Conservation (phyloP, 257 asterid genomes). For the Mitragyna speciosa region DNA sequence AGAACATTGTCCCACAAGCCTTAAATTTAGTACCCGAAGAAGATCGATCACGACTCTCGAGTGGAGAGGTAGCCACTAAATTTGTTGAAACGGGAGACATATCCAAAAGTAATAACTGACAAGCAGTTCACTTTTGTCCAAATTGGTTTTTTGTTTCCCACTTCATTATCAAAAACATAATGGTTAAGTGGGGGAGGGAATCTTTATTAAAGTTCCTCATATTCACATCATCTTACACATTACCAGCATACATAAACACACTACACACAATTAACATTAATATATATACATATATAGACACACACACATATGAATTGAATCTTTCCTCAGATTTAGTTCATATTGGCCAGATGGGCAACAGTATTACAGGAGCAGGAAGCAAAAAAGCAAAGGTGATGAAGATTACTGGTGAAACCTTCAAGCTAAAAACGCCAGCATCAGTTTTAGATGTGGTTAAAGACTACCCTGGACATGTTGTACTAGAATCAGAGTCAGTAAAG, state of each 20-base stretch:
- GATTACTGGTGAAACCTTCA: conserved; percentile 57
- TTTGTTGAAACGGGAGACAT: background rate
- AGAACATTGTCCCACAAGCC: conserved; percentile 10
- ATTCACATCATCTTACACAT: conserved; percentile 21
- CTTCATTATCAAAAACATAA: conserved; percentile 20
- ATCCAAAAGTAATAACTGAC: background rate
- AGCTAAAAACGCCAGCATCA: conserved; percentile 46
- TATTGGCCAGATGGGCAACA: conserved; percentile 55
- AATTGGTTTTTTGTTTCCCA: conserved; percentile 19
- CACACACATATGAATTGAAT: background rate
- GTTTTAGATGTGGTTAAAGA: conserved; percentile 55
- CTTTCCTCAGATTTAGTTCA: background rate
- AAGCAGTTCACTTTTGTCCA: too few relatives aligned
- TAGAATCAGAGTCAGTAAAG: conserved; percentile 52
- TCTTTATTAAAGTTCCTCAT: conserved; percentile 19
- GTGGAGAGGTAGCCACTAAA: conserved; percentile 5
- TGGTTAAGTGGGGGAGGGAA: conserved; percentile 28
- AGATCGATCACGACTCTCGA: background rate
- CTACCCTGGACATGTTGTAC: conserved; percentile 55
- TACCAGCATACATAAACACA: background rate
- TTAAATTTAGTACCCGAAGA: background rate
- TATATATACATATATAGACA: background rate
- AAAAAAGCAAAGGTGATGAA: conserved; percentile 58
- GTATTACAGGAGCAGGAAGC: conserved; percentile 29
- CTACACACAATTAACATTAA: background rate